Evolutionary conservation across 2,329 filamentous ascomycete genomes (phyloP), one percentile per base, ranked within the genome.

Genomic region (Beauveria rudraprayagi): DNA sequence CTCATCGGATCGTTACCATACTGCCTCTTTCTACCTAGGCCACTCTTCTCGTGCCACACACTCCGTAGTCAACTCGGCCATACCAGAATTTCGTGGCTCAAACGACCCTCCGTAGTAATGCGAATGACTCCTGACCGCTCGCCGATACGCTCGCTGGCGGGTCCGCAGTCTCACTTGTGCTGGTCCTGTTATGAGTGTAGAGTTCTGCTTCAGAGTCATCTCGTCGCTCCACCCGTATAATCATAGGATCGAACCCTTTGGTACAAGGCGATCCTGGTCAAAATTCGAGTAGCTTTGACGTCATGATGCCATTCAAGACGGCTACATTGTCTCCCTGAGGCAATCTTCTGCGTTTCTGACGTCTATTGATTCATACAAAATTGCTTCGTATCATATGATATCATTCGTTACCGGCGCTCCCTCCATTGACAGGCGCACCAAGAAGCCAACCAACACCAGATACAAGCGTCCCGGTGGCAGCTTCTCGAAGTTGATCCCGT

Each of bases 401-500:
- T 47, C 50, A 40, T 30, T 55, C 43, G 22, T 41, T 55, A 28
- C 28, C 46, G 5, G 61, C 28, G 16, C 43, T 55, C 48, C 63
- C 61, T 47, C 70, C 67, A 44, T 65, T 70, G 1, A 70, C 66
- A 60, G 72, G 75, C n/a, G 85, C 86, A 7, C 83, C 84, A 62
- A 89, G 81, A 52, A 89, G 71, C 86, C 86, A 89, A 0, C 86
- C 85, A 26, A 89, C 82, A 19, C 86, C 83, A 48, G 83, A 85
- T 3, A 86, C 86, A 52, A 89, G 70, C 1, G 85, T 86, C n/a
- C 84, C 85, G 60, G 87, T 84, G 9, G 86, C 86, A 41, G 81
- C 86, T 63, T 88, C 85, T 64, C 84, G 78, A 46, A 89, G 68
- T 71, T 88, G 87, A 70, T 93, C 90, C 66, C 90, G 81, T 77